Evolutionary conservation across 768 basidiomycete species (phyloP).

Genomic region (Cystobasidium ongulense): DNA sequence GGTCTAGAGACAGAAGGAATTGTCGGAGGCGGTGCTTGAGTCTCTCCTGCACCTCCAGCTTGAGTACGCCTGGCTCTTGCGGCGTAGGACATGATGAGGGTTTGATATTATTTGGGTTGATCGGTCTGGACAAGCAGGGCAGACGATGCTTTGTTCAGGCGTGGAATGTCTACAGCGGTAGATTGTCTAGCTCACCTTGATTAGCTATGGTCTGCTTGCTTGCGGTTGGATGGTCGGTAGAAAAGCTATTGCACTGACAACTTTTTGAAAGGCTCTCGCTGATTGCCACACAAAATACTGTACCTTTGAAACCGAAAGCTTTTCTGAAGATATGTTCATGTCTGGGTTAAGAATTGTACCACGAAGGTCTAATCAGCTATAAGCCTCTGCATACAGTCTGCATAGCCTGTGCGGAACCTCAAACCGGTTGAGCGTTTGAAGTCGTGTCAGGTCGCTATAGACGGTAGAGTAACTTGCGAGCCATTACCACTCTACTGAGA

Average conservation of each 20-base stretch:
- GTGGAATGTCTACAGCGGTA: neutral
- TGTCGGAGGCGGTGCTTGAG: neutral
- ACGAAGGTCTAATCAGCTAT: too few relatives aligned
- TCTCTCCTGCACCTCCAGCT: neutral
- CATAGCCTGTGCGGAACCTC: too few relatives aligned
- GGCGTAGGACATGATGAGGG: conserved; percentile 1
- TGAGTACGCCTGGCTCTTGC: neutral
- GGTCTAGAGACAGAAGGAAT: neutral
- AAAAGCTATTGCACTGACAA: neutral
- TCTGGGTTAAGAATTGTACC: too few relatives aligned
- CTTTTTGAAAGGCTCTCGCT: neutral
- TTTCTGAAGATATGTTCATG: too few relatives aligned
- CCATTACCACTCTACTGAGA: too few relatives aligned
- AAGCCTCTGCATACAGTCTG: too few relatives aligned
- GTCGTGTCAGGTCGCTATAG: too few relatives aligned
- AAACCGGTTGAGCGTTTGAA: too few relatives aligned
- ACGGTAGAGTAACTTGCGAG: too few relatives aligned
- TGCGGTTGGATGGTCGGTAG: neutral
- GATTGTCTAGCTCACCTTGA: neutral
- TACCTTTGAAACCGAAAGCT: too few relatives aligned
- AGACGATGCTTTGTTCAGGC: too few relatives aligned
- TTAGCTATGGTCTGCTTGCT: neutral
- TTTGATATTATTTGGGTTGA: neutral
- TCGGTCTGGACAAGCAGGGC: neutral
- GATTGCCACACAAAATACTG: too few relatives aligned